Conservation (phyloP, 179 eudicot genomes). For the Carnegiea gigantea region DNA sequence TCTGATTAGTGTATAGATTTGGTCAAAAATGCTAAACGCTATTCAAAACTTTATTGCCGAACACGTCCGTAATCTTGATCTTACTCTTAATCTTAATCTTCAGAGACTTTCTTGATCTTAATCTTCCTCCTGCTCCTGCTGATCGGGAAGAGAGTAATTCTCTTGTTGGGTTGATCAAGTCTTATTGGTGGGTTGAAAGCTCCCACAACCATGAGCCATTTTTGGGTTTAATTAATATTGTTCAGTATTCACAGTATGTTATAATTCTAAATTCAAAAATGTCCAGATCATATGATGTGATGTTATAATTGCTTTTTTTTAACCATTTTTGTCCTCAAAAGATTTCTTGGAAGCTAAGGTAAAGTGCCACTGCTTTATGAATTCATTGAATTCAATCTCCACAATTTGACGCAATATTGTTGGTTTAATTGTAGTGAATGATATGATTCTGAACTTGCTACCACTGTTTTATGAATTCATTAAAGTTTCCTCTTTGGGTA, state of each 20-base stretch:
- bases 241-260: slow-evolving; percentile 17
- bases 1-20: no score
- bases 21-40: no score
- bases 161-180: slow-evolving; percentile 46
- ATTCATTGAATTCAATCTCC: neutral
- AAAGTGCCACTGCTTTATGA: neutral
- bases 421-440: neutral
- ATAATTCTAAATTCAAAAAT: slow-evolving; percentile 17
- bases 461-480: neutral
- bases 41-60: no score
- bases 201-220: slow-evolving; percentile 42
- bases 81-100: no score
- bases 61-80: no score
- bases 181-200: slow-evolving; percentile 63
- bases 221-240: slow-evolving; percentile 31
- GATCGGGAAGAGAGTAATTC: slow-evolving; percentile 51
- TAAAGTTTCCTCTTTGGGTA: slow-evolving; percentile 12
- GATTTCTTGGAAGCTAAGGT: slow-evolving; percentile 10
- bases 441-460: neutral
- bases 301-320: neutral
- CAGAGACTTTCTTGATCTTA: slow-evolving; percentile 55
- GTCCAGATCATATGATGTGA: slow-evolving; percentile 26
- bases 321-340: neutral
- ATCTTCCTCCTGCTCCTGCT: slow-evolving; percentile 54
- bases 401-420: neutral